phyloP scores from a whole-genome alignment of 371 early-diverging fungal genomes.

The Mucor circinelloides region DNA sequence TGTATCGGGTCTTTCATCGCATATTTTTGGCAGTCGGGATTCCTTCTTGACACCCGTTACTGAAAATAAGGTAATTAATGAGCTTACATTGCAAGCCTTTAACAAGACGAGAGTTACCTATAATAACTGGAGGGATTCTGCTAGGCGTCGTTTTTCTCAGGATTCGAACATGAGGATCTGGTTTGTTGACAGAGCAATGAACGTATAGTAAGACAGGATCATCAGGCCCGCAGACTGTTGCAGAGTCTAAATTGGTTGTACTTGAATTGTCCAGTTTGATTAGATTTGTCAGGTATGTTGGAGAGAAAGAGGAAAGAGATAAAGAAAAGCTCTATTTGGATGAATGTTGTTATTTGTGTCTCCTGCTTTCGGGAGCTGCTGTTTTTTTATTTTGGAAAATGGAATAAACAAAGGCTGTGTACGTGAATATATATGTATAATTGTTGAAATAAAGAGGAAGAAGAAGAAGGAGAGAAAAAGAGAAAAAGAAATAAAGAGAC shows the following conservation, averaged over 20 bases:
- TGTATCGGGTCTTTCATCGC: constrained; percentile 20
- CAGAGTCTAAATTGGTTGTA: constrained; percentile 12
- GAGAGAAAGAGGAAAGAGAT: background rate
- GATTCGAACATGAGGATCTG: constrained; percentile 38
- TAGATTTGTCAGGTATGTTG: background rate
- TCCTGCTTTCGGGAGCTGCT: background rate
- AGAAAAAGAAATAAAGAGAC: background rate
- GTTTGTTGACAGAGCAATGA: constrained; percentile 35
- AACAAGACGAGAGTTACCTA: no score
- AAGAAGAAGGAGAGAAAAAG: background rate
- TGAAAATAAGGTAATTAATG: background rate
- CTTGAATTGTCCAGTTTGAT: constrained; percentile 20
- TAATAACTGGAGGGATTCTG: constrained; percentile 41
- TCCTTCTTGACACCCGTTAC: constrained; percentile 26
- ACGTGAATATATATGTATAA: background rate
- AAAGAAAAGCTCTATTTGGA: constrained; percentile 1
- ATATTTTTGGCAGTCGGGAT: constrained; percentile 13
- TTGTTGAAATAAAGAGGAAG: background rate
- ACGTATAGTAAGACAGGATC: constrained; percentile 42
- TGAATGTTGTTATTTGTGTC: background rate
- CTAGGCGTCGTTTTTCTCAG: constrained; percentile 35
- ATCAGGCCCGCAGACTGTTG: constrained; percentile 27
- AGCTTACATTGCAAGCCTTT: background rate
- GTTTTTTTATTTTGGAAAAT: background rate
- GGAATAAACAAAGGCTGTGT: background rate